phyloP scores from a whole-genome alignment of 1,139 yeast species.

The Saccharomycopsis phalli region DNA sequence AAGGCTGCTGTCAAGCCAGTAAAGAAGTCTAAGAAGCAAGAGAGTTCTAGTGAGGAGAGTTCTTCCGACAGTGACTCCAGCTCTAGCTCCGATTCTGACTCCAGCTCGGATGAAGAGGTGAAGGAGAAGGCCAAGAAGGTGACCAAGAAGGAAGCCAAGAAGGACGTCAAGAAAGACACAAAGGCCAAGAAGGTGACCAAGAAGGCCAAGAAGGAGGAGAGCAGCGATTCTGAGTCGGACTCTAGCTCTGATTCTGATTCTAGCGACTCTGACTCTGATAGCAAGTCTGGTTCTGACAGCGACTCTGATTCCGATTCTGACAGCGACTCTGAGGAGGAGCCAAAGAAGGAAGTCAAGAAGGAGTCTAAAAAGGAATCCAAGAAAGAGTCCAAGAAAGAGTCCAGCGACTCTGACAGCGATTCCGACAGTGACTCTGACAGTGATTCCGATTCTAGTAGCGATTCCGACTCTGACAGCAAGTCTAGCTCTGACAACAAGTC shows the following conservation, averaged over 20 bases:
- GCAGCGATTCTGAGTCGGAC: conserved; percentile 13
- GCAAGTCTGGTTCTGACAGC: conserved; percentile 23
- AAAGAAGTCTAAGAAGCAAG: background rate
- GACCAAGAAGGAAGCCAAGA: conserved; percentile 9
- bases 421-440: conserved; percentile 26
- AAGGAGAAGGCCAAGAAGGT: conserved; percentile 7
- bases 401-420: conserved; percentile 12
- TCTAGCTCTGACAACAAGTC: conserved; percentile 23
- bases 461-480: conserved; percentile 24
- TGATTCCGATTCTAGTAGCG: conserved; percentile 26
- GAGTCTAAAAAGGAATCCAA: conserved; percentile 8
- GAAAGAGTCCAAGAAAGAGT: conserved; percentile 21
- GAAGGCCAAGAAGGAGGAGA: conserved; percentile 3
- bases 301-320: conserved; percentile 22
- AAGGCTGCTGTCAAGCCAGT: conserved; percentile 1
- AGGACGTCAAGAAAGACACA: conserved; percentile 1
- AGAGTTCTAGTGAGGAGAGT: conserved; percentile 3
- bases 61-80: conserved; percentile 23
- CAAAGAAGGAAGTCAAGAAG: conserved; percentile 21
- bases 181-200: conserved; percentile 5
- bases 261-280: conserved; percentile 18
- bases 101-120: too few species aligned
- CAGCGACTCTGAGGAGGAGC: conserved; percentile 26
- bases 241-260: conserved; percentile 24
- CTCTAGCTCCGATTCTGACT: conserved; percentile 20